Percentiles rank a stretch among this genome's conserved stretches.
Conservation (phyloP, 2,329 filamentous ascomycete genomes). For the Cryphonectria japonica region DNA sequence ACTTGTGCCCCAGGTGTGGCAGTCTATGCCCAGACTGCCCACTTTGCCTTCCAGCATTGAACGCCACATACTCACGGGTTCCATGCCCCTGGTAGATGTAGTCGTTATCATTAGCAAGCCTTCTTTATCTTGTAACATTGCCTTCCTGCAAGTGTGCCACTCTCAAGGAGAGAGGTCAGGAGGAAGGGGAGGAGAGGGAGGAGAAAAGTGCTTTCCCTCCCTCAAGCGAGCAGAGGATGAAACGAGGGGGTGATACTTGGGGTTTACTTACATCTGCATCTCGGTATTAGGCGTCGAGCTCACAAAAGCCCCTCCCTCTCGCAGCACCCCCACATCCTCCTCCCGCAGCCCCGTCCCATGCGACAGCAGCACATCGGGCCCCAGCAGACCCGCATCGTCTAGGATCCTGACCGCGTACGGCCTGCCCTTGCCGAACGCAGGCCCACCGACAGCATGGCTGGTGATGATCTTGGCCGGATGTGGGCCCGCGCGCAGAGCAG, state of each 20-base stretch:
- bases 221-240: no score
- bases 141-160: neutral
- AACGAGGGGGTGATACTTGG: neutral
- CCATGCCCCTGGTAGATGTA: slow-evolving; percentile 36
- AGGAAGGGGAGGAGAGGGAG: no score
- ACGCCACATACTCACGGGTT: slow-evolving; percentile 41
- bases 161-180: no score
- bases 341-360: slow-evolving; percentile 42
- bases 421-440: slow-evolving; percentile 21
- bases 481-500: slow-evolving; percentile 37
- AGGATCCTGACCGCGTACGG: slow-evolving; percentile 35
- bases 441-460: slow-evolving; percentile 39
- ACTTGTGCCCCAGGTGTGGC: slow-evolving; percentile 37
- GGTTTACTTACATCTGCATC: slow-evolving; percentile 44
- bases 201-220: no score
- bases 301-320: slow-evolving; percentile 41
- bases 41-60: slow-evolving; percentile 35
- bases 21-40: slow-evolving; percentile 42
- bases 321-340: slow-evolving; percentile 42
- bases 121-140: neutral
- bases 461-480: slow-evolving; percentile 46
- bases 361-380: slow-evolving; percentile 47
- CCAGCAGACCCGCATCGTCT: slow-evolving; percentile 43
- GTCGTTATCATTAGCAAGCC: neutral
- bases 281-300: slow-evolving; percentile 55